phyloP scores from a whole-genome alignment of 225 moss, liverwort and hornwort species.

The Sphagnum contortum region DNA sequence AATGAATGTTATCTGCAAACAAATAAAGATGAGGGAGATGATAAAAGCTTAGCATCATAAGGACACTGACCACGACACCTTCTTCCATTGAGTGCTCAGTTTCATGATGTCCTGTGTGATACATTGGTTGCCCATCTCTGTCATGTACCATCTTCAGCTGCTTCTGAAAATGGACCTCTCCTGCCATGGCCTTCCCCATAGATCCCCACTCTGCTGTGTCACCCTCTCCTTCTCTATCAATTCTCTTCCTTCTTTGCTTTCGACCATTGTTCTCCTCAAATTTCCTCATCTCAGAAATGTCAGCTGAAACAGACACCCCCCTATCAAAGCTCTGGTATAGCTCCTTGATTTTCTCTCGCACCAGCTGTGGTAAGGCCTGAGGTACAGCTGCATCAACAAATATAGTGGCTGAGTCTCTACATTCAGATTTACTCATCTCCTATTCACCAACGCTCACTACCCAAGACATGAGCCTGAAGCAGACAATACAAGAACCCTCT shows the following conservation, averaged over 20 bases:
- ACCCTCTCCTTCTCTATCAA: conserved; percentile 31
- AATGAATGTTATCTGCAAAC: too few relatives aligned
- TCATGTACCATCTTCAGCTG: conserved; percentile 41
- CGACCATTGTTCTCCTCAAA: conserved; percentile 43
- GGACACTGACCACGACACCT: conserved; percentile 37
- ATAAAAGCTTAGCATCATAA: background rate
- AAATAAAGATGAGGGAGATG: too few relatives aligned
- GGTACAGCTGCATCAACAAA: conserved; percentile 28
- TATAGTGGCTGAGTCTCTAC: background rate
- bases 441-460: background rate
- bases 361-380: conserved; percentile 34
- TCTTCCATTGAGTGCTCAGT: conserved; percentile 47
- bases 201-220: conserved; percentile 46
- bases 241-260: conserved; percentile 54
- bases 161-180: conserved; percentile 42
- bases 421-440: too few relatives aligned
- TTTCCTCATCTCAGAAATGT: conserved; percentile 25
- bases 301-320: conserved; percentile 29
- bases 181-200: conserved; percentile 48
- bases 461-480: background rate
- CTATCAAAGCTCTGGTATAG: conserved; percentile 42
- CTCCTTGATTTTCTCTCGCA: conserved; percentile 49
- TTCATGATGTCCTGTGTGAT: conserved; percentile 32
- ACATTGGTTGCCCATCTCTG: conserved; percentile 41
- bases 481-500: too few relatives aligned